Conservation (phyloP, 768 basidiomycete species). For the Mycena sanguinolenta region DNA sequence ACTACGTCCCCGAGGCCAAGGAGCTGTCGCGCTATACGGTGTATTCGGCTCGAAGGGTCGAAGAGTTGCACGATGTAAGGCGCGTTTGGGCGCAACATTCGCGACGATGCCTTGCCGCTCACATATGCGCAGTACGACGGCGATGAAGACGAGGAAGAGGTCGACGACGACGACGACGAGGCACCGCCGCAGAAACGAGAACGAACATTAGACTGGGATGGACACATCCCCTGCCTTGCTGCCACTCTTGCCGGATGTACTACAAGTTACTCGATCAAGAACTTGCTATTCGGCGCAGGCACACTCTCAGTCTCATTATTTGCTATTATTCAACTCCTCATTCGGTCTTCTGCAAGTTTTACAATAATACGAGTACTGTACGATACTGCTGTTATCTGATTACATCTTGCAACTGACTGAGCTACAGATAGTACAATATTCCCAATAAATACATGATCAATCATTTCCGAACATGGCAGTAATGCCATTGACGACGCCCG, state of each 20-base stretch:
- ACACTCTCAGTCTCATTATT: slow-evolving; percentile 51
- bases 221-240: slow-evolving; percentile 76
- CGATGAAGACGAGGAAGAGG: slow-evolving; percentile 49
- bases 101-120: slow-evolving; percentile 69
- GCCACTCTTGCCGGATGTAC: slow-evolving; percentile 73
- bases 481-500: slow-evolving; percentile 6
- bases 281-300: too few relatives aligned
- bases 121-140: slow-evolving; percentile 55
- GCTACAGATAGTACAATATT: too few relatives aligned
- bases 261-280: slow-evolving; percentile 50
- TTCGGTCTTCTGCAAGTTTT: too few relatives aligned
- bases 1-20: slow-evolving; percentile 78
- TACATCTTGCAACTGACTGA: too few relatives aligned
- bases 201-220: slow-evolving; percentile 67
- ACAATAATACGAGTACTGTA: too few relatives aligned
- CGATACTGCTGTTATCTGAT: too few relatives aligned
- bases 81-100: slow-evolving; percentile 66
- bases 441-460: neutral
- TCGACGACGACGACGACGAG: slow-evolving; percentile 49
- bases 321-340: too few relatives aligned
- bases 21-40: slow-evolving; percentile 79
- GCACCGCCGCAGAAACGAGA: slow-evolving; percentile 67
- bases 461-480: slow-evolving; percentile 6
- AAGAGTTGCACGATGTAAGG: slow-evolving; percentile 83
- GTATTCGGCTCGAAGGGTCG: slow-evolving; percentile 72